These are phyloP conservation scores for Boletus vermiculosoides DNA, from an alignment of 768 basidiomycete species.

Conservation along the genomic window DNA sequence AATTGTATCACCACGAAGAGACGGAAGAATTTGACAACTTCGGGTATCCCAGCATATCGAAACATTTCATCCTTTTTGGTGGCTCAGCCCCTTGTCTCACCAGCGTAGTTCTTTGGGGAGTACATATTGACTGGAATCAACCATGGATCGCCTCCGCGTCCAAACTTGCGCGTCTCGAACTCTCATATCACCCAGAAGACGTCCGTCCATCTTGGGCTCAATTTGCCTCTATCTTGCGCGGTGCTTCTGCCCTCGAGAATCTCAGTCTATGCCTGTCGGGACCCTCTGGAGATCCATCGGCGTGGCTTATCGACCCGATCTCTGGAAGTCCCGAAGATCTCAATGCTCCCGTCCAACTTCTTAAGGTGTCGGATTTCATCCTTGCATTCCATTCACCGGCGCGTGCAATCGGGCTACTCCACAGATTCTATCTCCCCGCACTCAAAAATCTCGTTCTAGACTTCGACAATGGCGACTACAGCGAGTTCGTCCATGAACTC, in stretches of 20 bases:
- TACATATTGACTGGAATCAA: slow-evolving; percentile 66
- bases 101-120: slow-evolving; percentile 58
- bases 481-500: slow-evolving; percentile 46
- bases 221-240: slow-evolving; percentile 50
- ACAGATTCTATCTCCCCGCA: slow-evolving; percentile 34
- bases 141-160: slow-evolving; percentile 30
- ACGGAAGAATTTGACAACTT: slow-evolving; percentile 32
- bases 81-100: slow-evolving; percentile 51
- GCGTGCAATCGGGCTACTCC: slow-evolving; percentile 32
- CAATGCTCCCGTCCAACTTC: slow-evolving; percentile 31
- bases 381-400: slow-evolving; percentile 55
- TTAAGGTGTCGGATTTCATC: slow-evolving; percentile 31
- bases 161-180: slow-evolving; percentile 48
- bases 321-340: slow-evolving; percentile 24
- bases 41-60: slow-evolving; percentile 26
- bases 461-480: slow-evolving; percentile 55
- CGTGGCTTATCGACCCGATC: slow-evolving; percentile 32
- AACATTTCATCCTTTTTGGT: slow-evolving; percentile 50
- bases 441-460: slow-evolving; percentile 47
- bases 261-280: slow-evolving; percentile 59
- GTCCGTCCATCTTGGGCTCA: slow-evolving; percentile 59
- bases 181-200: slow-evolving; percentile 61
- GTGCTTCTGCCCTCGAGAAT: slow-evolving; percentile 51
- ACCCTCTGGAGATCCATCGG: slow-evolving; percentile 42
- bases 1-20: slow-evolving; percentile 58